Evolutionary conservation across 192 early-diverging fungal species (phyloP), one percentile per base, ranked within the genome.

Genomic region (Rhizoclosmatium globosum): DNA sequence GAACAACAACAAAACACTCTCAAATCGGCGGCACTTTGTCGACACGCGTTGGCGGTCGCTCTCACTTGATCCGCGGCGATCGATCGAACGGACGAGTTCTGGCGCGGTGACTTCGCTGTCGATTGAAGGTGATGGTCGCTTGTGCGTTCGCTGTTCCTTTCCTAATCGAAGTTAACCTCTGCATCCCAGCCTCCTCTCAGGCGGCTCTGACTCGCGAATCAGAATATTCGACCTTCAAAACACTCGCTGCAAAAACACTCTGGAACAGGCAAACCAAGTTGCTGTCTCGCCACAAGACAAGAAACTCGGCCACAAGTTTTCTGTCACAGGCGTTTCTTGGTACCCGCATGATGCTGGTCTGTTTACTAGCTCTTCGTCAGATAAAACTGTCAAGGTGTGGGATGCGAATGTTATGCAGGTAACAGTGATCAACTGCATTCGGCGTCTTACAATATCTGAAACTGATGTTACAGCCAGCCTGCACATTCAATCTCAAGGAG

Each of bases 311-410:
- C 95, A 97, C 83, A 75, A 83, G 44, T 92, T 88, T 68, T 86
- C 87, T 4, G 85, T 97, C 2, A 91, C 94, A 3, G 85, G 85
- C 53, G 85, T 95, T 0, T 81, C 85, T 2, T 98, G 96, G 96
- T 96, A 93, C 77, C 92, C 94, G 2, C 86, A 90, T 57, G 94
- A 96, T 82, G 92, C 89, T 17, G 95, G 95, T 47, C 88, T 96
- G 85, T 96, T 96, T 81, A 90, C 92, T 0, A 92, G 91, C 1
- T 89, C 90, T 0, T 94, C 94, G 0, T 92, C 92, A 71, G 96
- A 98, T 80, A 80, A 86, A 46, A 92, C 91, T 0, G 74, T 96
- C 19, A 90, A 92, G 48, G 88, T 94, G 17, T 96, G 94, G 94
- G 95, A 98, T 61, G 91, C 95, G 2, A 87, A 88, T 70, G 62